Evolutionary conservation across 2,329 filamentous ascomycete genomes (phyloP).

Genomic region (Aspergillus tubingensis): DNA sequence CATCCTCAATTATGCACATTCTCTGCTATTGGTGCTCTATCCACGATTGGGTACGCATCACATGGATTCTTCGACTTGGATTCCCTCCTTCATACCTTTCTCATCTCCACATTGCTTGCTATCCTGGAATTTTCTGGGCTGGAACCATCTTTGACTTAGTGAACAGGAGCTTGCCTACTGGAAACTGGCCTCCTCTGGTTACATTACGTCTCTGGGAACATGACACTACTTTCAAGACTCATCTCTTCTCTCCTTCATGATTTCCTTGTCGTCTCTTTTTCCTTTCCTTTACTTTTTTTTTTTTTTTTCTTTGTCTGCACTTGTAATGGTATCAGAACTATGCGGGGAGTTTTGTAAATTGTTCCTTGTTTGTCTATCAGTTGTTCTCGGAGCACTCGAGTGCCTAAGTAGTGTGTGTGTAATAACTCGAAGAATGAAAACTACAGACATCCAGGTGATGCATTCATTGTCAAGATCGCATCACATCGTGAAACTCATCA

Average conservation of each 20-base stretch:
- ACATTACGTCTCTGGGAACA: not conserved
- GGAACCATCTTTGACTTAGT: slow-evolving; percentile 3
- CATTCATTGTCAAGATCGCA: not conserved
- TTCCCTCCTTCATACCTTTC: not conserved
- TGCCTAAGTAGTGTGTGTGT: not conserved
- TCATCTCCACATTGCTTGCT: not conserved
- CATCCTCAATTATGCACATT: not conserved
- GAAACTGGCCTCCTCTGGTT: not conserved
- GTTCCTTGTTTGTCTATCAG: not conserved
- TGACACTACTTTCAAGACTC: not conserved
- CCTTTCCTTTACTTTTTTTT: not conserved
- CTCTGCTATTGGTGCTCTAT: not conserved
- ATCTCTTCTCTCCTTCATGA: too few species aligned
- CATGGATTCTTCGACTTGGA: not conserved
- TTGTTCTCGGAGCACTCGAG: not conserved
- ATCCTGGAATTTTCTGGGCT: slow-evolving; percentile 6
- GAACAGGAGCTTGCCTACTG: not conserved
- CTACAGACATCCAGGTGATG: not conserved
- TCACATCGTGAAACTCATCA: not conserved
- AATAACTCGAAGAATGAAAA: not conserved
- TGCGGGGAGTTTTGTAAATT: not conserved
- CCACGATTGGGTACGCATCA: not conserved
- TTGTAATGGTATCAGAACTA: slow-evolving; percentile 10
- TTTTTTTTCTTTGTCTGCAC: slow-evolving; percentile 6
- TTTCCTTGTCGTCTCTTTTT: not conserved